phyloP scores from a whole-genome alignment of 1,139 yeast species.

The Hansenula sp. region DNA sequence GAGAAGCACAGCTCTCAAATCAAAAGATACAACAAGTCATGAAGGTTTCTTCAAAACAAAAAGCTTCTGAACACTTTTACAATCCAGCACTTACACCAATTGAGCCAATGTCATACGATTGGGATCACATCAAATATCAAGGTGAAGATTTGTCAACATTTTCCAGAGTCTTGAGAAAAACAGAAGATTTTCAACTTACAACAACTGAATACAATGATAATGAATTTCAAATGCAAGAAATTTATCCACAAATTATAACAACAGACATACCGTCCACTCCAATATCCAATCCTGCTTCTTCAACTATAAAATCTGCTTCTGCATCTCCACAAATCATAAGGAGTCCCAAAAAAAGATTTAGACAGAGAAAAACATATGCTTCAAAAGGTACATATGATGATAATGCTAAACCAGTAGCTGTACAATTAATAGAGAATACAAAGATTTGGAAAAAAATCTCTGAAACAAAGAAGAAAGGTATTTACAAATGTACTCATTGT shows the following conservation, averaged over 20 bases:
- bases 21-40: not conserved
- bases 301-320: not conserved
- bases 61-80: not conserved
- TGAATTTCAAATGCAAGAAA: not conserved
- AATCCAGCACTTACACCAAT: not conserved
- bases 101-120: not conserved
- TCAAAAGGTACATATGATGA: not conserved
- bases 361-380: not conserved
- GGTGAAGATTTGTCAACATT: not conserved
- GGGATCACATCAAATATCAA: not conserved
- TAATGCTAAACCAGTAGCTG: conserved; percentile 6
- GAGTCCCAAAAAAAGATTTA: not conserved
- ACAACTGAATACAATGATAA: not conserved
- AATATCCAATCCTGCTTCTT: not conserved
- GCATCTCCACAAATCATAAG: not conserved
- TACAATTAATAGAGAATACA: conserved; percentile 8
- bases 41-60: not conserved
- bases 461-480: conserved; percentile 39
- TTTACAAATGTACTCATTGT: conserved; percentile 51
- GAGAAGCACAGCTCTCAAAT: too few species aligned
- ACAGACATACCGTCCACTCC: not conserved
- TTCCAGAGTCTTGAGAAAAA: not conserved
- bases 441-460: conserved; percentile 20
- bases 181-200: conserved; percentile 1
- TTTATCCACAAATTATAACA: conserved; percentile 1